Percentiles rank a stretch among this genome's conserved stretches.
These are phyloP conservation scores for Gloeophyllum trabeum DNA, from an alignment of 768 basidiomycete species.

Conservation along the genomic window DNA sequence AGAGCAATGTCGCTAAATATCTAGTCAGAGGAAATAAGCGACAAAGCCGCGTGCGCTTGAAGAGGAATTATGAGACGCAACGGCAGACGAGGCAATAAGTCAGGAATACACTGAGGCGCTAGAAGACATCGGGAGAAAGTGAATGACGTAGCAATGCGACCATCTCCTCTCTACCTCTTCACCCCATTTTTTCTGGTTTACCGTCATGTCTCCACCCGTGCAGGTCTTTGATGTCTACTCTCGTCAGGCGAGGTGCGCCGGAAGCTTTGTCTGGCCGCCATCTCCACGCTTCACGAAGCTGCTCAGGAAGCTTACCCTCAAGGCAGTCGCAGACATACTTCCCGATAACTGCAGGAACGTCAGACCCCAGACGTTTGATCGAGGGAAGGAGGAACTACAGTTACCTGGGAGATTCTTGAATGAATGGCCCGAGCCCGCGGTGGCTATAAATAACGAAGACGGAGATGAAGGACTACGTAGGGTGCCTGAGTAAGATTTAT, in stretches of 20 bases:
- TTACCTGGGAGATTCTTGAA: conserved; percentile 1
- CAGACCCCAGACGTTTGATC: background rate
- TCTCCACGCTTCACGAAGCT: background rate
- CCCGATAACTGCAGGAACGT: conserved; percentile 1
- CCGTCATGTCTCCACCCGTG: background rate
- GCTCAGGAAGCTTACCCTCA: background rate
- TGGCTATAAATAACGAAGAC: background rate
- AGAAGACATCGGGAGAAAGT: too few relatives aligned
- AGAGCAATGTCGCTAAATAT: too few relatives aligned
- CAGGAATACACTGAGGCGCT: too few relatives aligned
- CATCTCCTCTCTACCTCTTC: too few relatives aligned
- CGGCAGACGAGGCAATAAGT: too few relatives aligned
- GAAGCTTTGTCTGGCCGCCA: background rate
- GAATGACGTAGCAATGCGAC: too few relatives aligned
- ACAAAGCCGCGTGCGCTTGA: too few relatives aligned
- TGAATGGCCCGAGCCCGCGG: background rate
- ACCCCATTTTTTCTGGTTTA: background rate
- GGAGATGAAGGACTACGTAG: background rate
- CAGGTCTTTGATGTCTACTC: background rate
- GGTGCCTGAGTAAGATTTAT: too few relatives aligned
- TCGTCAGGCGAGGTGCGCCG: background rate
- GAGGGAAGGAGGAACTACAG: too few relatives aligned
- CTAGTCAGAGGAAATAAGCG: too few relatives aligned
- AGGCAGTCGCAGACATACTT: conserved; percentile 2
- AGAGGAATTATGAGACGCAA: too few relatives aligned